Percentiles rank a stretch among this genome's conserved stretches.
Evolutionary conservation across 2,329 filamentous ascomycete species (phyloP).

Genomic region (Chaetomiaceae sp.): DNA sequence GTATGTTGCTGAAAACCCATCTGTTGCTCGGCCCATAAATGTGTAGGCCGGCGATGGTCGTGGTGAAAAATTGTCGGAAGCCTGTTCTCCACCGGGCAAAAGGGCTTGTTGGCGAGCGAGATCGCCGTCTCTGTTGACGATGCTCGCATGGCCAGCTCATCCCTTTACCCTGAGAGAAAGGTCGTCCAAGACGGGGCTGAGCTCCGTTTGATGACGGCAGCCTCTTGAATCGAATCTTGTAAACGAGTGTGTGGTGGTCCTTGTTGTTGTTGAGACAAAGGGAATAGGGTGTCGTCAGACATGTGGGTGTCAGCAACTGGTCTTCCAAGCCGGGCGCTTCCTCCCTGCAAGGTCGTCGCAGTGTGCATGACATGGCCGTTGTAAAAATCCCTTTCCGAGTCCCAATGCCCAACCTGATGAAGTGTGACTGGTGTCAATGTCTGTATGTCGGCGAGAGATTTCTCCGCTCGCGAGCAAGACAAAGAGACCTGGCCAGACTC

Average conservation of each 20-base stretch:
- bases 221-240: background rate
- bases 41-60: background rate
- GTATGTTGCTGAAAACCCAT: constrained; percentile 1
- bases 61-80: background rate
- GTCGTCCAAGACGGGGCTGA: background rate
- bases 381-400: constrained; percentile 12
- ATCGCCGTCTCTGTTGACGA: constrained; percentile 5
- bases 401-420: constrained; percentile 11
- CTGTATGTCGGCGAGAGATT: constrained; percentile 20
- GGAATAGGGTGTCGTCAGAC: constrained; percentile 19
- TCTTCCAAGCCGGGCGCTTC: constrained; percentile 18
- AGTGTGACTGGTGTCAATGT: background rate
- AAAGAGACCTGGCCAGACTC: background rate
- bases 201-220: background rate
- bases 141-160: background rate
- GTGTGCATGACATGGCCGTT: constrained; percentile 4
- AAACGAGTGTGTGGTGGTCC: constrained; percentile 2
- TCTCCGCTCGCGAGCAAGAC: constrained; percentile 20
- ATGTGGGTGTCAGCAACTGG: constrained; percentile 12
- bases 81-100: background rate
- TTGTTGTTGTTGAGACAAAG: constrained; percentile 14
- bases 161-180: background rate
- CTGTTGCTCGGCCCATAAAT: background rate
- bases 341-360: constrained; percentile 16
- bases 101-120: background rate